Percentiles rank a stretch among this genome's conserved stretches.
These are phyloP conservation scores for Ligustrum vulgare DNA, from an alignment of 257 asterid genomes.

Conservation along the genomic window DNA sequence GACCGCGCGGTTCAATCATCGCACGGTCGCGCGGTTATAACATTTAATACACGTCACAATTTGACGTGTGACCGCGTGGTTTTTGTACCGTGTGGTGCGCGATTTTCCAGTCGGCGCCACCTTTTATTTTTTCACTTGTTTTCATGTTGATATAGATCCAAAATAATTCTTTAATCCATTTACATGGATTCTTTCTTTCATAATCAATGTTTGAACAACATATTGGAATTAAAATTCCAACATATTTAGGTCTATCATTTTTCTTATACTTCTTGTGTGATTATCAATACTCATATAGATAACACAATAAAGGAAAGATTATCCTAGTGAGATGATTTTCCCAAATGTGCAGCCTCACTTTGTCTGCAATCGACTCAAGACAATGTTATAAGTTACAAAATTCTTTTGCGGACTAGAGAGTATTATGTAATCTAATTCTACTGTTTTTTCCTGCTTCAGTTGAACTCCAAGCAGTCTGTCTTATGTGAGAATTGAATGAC, in stretches of 20 bases:
- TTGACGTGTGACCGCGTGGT: too few relatives aligned
- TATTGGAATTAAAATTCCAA: too few relatives aligned
- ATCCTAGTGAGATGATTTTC: not conserved
- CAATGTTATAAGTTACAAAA: not conserved
- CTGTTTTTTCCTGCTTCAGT: not conserved
- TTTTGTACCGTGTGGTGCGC: too few relatives aligned
- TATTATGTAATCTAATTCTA: not conserved
- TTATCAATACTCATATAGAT: not conserved
- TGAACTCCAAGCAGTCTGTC: not conserved
- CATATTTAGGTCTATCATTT: not conserved
- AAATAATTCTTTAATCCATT: too few relatives aligned
- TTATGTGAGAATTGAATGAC: not conserved
- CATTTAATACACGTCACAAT: too few relatives aligned
- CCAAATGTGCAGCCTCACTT: not conserved
- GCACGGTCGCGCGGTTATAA: too few relatives aligned
- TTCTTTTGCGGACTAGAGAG: not conserved
- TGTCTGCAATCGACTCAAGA: not conserved
- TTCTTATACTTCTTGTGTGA: not conserved
- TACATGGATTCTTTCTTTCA: too few relatives aligned
- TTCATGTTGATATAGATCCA: too few relatives aligned
- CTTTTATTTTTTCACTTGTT: too few relatives aligned
- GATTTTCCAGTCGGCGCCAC: too few relatives aligned
- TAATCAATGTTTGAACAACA: too few relatives aligned
- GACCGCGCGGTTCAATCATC: too few relatives aligned
- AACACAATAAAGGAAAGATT: not conserved